These are phyloP conservation scores for Crithidia acanthocephali DNA, from an alignment of 208 protist genomes.

Conservation along the genomic window DNA sequence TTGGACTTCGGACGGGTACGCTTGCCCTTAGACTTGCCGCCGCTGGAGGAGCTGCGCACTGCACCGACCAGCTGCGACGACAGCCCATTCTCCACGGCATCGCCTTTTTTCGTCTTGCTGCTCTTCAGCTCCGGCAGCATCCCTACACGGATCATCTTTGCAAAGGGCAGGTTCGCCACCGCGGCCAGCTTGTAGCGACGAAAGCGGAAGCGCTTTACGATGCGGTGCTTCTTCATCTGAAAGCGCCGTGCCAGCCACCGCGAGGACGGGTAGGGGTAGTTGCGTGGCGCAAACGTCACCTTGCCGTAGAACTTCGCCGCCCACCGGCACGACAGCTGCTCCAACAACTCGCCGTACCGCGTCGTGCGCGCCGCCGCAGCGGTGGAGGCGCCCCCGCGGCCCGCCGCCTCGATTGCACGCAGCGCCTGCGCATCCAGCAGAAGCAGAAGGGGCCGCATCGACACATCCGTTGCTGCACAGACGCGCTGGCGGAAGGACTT, in stretches of 20 bases:
- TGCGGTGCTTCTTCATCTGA: constrained; percentile 92
- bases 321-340: constrained; percentile 74
- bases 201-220: constrained; percentile 89
- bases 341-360: constrained; percentile 55
- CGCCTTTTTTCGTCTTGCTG: constrained; percentile 87
- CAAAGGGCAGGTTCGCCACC: constrained; percentile 89
- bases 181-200: constrained; percentile 91
- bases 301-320: constrained; percentile 88
- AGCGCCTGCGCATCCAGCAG: constrained; percentile 14
- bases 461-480: constrained; percentile 69
- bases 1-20: constrained; percentile 86
- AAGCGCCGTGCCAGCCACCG: constrained; percentile 88
- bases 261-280: constrained; percentile 88
- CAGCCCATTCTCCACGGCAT: constrained; percentile 68
- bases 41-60: constrained; percentile 37
- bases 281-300: constrained; percentile 83
- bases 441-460: constrained; percentile 63
- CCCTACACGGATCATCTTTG: constrained; percentile 92
- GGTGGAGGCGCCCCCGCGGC: background rate
- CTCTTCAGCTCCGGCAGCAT: constrained; percentile 93
- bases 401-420: background rate
- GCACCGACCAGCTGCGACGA: constrained; percentile 73
- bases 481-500: constrained; percentile 71
- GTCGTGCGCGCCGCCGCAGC: background rate
- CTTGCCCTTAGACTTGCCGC: constrained; percentile 62